Conservation (phyloP, 768 basidiomycete genomes). For the Pilatotrama ljubarskyi region DNA sequence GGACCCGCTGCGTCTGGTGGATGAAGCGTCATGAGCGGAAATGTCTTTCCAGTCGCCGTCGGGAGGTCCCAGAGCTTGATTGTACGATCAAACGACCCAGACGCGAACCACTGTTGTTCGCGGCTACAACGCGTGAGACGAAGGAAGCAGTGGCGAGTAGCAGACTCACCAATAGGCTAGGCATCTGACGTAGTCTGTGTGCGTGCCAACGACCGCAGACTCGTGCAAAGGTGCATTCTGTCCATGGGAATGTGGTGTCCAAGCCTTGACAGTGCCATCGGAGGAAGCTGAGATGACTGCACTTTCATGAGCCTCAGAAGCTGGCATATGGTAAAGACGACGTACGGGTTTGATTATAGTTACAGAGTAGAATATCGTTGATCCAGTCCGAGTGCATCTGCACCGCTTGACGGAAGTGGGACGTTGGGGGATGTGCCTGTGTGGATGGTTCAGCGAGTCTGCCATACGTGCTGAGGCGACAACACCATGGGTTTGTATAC, state of each 20-base stretch:
- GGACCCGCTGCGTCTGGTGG: slow-evolving; percentile 66
- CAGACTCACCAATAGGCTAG: slow-evolving; percentile 65
- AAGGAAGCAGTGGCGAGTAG: neutral
- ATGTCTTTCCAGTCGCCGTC: slow-evolving; percentile 37
- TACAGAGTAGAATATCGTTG: slow-evolving; percentile 90
- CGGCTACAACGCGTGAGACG: slow-evolving; percentile 46
- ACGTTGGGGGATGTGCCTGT: slow-evolving; percentile 37
- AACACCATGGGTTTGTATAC: no score
- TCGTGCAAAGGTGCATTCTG: slow-evolving; percentile 45
- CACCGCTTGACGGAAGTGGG: slow-evolving; percentile 81
- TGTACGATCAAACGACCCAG: slow-evolving; percentile 91
- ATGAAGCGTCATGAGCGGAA: slow-evolving; percentile 63
- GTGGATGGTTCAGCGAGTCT: neutral
- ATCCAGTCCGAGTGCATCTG: slow-evolving; percentile 96
- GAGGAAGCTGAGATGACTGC: slow-evolving; percentile 91
- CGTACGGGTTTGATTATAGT: slow-evolving; percentile 84
- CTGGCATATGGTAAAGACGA: slow-evolving; percentile 6
- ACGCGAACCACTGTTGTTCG: slow-evolving; percentile 85
- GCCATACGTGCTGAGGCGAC: no score
- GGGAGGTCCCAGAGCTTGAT: slow-evolving; percentile 93
- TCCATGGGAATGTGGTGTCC: slow-evolving; percentile 73
- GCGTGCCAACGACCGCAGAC: slow-evolving; percentile 69
- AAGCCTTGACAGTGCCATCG: slow-evolving; percentile 91
- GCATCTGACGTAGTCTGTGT: slow-evolving; percentile 86
- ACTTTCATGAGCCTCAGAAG: neutral